These are phyloP conservation scores for Solanum peruvianum DNA, from an alignment of 257 asterid genomes.

Conservation along the genomic window DNA sequence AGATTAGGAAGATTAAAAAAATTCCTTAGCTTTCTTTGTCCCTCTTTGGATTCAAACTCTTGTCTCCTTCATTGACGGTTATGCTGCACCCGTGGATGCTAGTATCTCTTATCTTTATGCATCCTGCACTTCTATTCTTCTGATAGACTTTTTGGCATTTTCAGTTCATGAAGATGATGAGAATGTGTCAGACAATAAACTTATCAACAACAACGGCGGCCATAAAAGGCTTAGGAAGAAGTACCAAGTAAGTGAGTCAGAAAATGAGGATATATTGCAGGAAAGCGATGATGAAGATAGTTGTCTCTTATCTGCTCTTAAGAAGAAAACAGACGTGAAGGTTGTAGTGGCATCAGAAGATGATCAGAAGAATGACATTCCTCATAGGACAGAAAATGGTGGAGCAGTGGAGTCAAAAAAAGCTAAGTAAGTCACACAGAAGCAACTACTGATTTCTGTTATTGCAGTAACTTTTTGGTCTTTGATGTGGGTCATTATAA, in stretches of 20 bases:
- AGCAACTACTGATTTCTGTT: neutral
- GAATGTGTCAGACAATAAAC: neutral
- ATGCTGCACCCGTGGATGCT: neutral
- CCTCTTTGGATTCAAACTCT: neutral
- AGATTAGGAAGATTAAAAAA: neutral
- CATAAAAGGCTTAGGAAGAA: constrained; percentile 31
- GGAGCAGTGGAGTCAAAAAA: constrained; percentile 10
- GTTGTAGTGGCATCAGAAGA: constrained; percentile 6
- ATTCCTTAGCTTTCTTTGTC: neutral
- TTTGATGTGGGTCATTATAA: neutral
- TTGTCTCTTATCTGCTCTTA: constrained; percentile 24
- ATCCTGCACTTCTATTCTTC: neutral
- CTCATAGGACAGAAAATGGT: constrained; percentile 14
- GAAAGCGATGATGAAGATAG: constrained; percentile 35
- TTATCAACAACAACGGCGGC: constrained; percentile 14
- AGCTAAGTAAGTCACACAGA: constrained; percentile 7
- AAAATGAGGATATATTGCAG: constrained; percentile 22
- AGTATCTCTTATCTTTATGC: neutral
- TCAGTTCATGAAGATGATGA: constrained; percentile 15
- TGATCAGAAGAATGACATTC: constrained; percentile 17
- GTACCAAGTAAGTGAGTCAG: constrained; percentile 39
- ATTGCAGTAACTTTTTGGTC: neutral
- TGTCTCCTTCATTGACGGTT: neutral
- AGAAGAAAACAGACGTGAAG: constrained; percentile 11
- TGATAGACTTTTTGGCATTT: neutral